These are phyloP conservation scores for Neofusicoccum cordaticola DNA, from an alignment of 2,329 filamentous ascomycete genomes.

Conservation along the genomic window DNA sequence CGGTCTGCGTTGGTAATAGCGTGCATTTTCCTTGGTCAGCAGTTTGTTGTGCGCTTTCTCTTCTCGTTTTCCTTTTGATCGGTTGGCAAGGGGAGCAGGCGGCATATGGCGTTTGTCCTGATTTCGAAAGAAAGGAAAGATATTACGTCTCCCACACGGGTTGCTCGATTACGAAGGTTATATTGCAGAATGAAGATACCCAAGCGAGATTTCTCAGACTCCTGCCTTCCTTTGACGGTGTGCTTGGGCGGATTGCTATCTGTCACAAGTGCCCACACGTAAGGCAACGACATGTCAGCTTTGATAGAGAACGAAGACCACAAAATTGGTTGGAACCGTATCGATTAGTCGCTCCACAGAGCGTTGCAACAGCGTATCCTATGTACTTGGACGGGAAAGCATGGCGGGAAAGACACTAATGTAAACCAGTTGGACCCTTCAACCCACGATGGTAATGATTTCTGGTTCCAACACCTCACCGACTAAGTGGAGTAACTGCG, in stretches of 20 bases:
- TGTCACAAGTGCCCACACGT: no score
- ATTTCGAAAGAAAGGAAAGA: constrained; percentile 8
- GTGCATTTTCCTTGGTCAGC: not conserved
- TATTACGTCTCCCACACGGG: constrained; percentile 11
- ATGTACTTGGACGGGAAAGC: no score
- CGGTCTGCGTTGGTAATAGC: not conserved
- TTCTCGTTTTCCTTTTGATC: not conserved
- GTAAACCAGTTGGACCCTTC: no score
- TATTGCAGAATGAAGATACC: not conserved
- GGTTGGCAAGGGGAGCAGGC: not conserved
- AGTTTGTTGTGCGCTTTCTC: not conserved
- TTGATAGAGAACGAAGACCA: no score
- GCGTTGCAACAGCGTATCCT: no score
- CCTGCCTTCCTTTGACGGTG: not conserved
- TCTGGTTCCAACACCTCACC: no score
- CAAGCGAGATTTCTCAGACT: not conserved
- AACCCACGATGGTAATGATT: no score
- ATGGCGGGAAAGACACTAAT: no score
- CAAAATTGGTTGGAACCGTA: no score
- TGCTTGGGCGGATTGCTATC: not conserved
- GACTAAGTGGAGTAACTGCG: no score
- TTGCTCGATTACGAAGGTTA: not conserved
- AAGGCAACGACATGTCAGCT: no score
- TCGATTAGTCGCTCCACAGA: no score
- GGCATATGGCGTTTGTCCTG: not conserved